Evolutionary conservation across 2,329 filamentous ascomycete genomes (phyloP), one percentile per base, ranked within the genome.

Genomic region (Colletotrichum agaves): DNA sequence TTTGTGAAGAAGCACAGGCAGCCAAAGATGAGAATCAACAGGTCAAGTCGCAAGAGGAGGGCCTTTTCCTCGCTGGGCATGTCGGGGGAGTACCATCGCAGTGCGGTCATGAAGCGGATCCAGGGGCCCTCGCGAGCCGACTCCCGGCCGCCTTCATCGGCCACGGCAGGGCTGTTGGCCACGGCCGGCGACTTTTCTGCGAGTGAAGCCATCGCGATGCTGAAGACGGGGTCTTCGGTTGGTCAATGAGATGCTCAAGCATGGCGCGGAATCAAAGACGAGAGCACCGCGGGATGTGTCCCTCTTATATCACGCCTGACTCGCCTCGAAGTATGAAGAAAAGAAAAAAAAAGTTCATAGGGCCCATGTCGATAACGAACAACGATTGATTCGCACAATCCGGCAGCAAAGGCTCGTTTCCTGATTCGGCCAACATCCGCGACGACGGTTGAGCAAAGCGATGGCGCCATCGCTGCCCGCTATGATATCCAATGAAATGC

Each of bases 1-100:
- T 80, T 80, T 4, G 78, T 80, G 62, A 80, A 80, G 70, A 80
- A 80, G 7, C 75, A 79, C 4, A 80, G 69, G 23, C 78, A 80
- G 0, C 78, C 78, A 67, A 78, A 80, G 7, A 79, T 69, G 19
- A 80, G 71, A 41, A 80, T 78, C 60, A 75, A 74, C 5, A 80
- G 68, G 57, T 80, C 78, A 5, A 80, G 76, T 61, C 79, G 79
- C 57, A 79, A 61, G 11, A 80, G 73, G 10, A 80, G 70, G 4
- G 64, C 58, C 69, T 79, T 80, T 63, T 80, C 78, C 5, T 72
- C 65, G 13, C 70, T 63, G 1, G 74, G 71, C 74, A 75, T 78
- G 35, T 74, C 72, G 21, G 67, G 67, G 2, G 76, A 75, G 62
- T 79, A 79, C 78, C 78, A 80, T 23, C 71, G 70, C 1, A 77